These are phyloP conservation scores for Geotrichum aggregatum DNA, from an alignment of 1,139 yeast genomes.

Conservation along the genomic window DNA sequence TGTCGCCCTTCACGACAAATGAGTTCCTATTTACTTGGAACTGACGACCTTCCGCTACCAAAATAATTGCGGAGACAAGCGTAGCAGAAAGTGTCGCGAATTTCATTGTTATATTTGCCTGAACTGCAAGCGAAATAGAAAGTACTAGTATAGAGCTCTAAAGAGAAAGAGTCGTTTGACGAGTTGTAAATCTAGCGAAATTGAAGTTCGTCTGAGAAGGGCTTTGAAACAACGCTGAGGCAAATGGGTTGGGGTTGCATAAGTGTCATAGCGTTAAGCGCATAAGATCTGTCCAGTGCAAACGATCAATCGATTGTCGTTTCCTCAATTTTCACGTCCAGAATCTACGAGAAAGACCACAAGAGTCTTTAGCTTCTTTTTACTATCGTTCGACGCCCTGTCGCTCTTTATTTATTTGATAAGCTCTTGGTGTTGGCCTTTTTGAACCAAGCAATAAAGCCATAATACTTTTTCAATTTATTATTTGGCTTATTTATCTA, in stretches of 20 bases:
- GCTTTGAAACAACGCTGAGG: neutral
- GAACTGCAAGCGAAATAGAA: neutral
- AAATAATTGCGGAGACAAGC: neutral
- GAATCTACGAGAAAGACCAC: too few relatives aligned
- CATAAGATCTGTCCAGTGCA: neutral
- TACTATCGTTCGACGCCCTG: too few relatives aligned
- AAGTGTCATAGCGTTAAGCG: neutral
- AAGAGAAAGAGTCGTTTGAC: neutral
- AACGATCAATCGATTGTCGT: neutral
- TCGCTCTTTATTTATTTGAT: too few relatives aligned
- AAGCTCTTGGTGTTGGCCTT: too few relatives aligned
- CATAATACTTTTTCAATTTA: too few relatives aligned
- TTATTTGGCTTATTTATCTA: too few relatives aligned
- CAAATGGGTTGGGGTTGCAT: neutral
- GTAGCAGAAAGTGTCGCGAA: slow-evolving; percentile 2
- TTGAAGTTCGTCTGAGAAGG: neutral
- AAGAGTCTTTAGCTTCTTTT: too few relatives aligned
- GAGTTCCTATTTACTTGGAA: slow-evolving; percentile 6
- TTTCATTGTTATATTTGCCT: neutral
- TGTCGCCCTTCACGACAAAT: neutral
- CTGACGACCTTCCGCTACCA: slow-evolving; percentile 6
- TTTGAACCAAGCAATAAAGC: too few relatives aligned
- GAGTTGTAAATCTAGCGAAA: too few relatives aligned
- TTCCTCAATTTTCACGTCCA: neutral
- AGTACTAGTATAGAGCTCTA: too few relatives aligned